Base-by-base conservation (phyloP, 768 basidiomycete genomes). In the Xerocomellus amylosporus region DNA sequence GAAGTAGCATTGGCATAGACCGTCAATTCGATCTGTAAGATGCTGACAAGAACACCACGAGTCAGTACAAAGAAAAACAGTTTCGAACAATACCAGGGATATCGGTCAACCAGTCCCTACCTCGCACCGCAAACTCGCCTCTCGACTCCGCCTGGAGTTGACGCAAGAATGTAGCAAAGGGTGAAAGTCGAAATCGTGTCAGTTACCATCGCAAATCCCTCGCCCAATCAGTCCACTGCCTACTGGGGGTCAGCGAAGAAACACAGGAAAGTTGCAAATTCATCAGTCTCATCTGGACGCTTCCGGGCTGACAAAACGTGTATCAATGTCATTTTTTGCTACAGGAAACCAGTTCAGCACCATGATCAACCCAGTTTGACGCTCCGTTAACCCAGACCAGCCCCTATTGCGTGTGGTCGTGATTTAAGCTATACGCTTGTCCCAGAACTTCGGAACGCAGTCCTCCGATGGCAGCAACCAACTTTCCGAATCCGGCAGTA, bases 11-110 rank as follows among this genome's bases (percentile, higher is more conserved):
- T 17, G n/a, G 37, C 28, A 31, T 54, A 51, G 28, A 36, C n/a
- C 20, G 42, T 40, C 20, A 56, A 14, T 12, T 41, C 37, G 2
- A 59, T 50, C 45, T 59, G 61, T 17, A 54, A 26, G 30, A 56
- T 26, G 36, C 54, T 63, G 26, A 54, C 58, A 26, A 63, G 53
- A 49, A 59, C 30, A n/a, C 62, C 61, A 9, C 58, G 54, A 34
- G 40, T 57, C 20, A 57, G 31, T 15, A 60, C n/a, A 24, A 63
- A 57, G 38, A 56, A 44, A 37, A 60, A 60, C 8, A 53, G 36
- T 14, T 42, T 34, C 30, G 28, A 36, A 10, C n/a, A 50, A 46
- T 46, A 14, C n/a, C n/a, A 31, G 19, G n/a, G 13, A 10, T 6
- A 47, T 58, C 20, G 14, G 33, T 41, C 40, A 24, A 20, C 34